Conservation (phyloP, 2,329 filamentous ascomycete species). For the Nemania sp. region DNA sequence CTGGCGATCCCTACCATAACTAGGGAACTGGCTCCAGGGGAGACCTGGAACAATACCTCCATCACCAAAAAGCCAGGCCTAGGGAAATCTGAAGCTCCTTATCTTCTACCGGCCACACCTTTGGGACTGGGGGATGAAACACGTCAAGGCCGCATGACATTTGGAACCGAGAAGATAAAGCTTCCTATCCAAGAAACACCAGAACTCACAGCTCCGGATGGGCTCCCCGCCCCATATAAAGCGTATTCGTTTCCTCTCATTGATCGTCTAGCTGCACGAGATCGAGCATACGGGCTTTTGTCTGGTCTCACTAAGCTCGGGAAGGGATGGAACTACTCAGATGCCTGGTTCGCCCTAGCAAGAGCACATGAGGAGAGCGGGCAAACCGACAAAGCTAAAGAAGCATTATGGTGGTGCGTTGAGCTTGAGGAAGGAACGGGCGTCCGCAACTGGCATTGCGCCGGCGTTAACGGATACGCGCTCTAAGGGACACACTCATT, state of each 20-base stretch:
- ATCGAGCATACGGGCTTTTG: constrained; percentile 84
- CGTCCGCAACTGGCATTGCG: constrained; percentile 76
- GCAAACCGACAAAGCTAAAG: constrained; percentile 84
- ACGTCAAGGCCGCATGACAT: constrained; percentile 14
- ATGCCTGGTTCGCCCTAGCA: constrained; percentile 90
- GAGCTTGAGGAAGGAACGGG: constrained; percentile 87
- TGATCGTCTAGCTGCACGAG: constrained; percentile 85
- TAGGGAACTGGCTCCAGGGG: constrained; percentile 36
- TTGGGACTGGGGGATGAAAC: constrained; percentile 49
- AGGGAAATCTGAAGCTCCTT: constrained; percentile 12
- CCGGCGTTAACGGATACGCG: constrained; percentile 70
- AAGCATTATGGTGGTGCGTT: constrained; percentile 96
- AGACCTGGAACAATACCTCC: constrained; percentile 7
- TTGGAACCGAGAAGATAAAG: constrained; percentile 19
- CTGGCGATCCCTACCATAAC: constrained; percentile 55
- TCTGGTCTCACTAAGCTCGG: constrained; percentile 84
- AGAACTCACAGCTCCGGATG: constrained; percentile 40
- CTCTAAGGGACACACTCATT: constrained; percentile 44
- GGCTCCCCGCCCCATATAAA: constrained; percentile 58
- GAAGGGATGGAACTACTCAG: constrained; percentile 84
- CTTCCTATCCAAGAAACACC: constrained; percentile 23
- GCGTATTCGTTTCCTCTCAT: constrained; percentile 69
- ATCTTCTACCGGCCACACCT: constrained; percentile 49
- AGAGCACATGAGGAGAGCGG: constrained; percentile 86
- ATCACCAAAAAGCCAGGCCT: constrained; percentile 17